phyloP scores from a whole-genome alignment of 331 rosid species.

The Rhamnella rubrinervis region DNA sequence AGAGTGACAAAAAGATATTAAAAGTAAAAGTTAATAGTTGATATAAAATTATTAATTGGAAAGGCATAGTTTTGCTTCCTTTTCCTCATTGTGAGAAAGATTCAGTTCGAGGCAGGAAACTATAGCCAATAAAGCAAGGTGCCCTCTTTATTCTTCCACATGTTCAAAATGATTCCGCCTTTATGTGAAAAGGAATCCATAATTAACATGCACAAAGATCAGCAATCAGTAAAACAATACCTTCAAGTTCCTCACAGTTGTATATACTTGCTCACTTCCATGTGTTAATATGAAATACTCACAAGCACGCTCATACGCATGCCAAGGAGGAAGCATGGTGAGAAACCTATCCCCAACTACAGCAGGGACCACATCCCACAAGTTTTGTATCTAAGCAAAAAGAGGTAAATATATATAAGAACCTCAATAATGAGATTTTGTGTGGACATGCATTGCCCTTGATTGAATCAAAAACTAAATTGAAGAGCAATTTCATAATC shows the following conservation, averaged over 20 bases:
- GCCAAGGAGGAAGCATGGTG: conserved; percentile 98
- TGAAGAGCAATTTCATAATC: not conserved
- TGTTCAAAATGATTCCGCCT: not conserved
- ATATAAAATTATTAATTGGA: too few relatives aligned
- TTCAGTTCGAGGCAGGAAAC: not conserved
- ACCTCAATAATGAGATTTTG: conserved; percentile 10
- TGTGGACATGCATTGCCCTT: conserved; percentile 13
- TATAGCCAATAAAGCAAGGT: not conserved
- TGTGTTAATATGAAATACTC: conserved; percentile 80
- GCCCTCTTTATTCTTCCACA: not conserved
- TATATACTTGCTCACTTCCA: conserved; percentile 82
- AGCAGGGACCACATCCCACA: conserved; percentile 79
- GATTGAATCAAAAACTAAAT: conserved; percentile 19
- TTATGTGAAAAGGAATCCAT: conserved; percentile 1
- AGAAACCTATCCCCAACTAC: conserved; percentile 78
- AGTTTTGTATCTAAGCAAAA: conserved; percentile 53
- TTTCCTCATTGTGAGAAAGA: not conserved
- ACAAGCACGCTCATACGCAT: conserved; percentile 88
- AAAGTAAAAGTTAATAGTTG: not conserved
- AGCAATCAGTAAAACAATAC: conserved; percentile 37
- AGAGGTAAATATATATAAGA: conserved; percentile 22
- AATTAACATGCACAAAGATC: conserved; percentile 17
- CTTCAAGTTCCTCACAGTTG: conserved; percentile 83
- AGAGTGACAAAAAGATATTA: not conserved
- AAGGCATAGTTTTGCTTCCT: too few relatives aligned